These are phyloP conservation scores for Cenchrus purpureus DNA, from an alignment of 176 grass and related monocot genomes.

Conservation along the genomic window DNA sequence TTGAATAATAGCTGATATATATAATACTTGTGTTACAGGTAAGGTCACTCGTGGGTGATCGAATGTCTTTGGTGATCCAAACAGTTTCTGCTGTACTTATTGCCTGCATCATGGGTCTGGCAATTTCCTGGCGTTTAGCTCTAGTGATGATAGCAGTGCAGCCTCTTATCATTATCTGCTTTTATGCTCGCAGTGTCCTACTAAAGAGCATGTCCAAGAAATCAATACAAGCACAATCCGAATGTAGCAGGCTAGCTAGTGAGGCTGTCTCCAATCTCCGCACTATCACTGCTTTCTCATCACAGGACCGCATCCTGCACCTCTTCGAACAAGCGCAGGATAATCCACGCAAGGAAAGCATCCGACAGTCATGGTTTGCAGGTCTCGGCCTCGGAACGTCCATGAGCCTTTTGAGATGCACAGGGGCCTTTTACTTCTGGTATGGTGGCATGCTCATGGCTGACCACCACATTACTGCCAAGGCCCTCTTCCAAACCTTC, in stretches of 20 bases:
- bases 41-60: constrained; percentile 83
- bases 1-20: constrained; percentile 14
- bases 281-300: constrained; percentile 85
- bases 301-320: too few species aligned
- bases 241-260: constrained; percentile 82
- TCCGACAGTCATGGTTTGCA: too few species aligned
- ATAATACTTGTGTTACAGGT: constrained; percentile 49
- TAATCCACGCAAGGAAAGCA: too few species aligned
- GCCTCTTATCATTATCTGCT: constrained; percentile 80
- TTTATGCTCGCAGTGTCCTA: constrained; percentile 77
- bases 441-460: too few species aligned
- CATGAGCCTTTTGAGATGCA: too few species aligned
- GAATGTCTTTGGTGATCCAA: constrained; percentile 77
- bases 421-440: too few species aligned
- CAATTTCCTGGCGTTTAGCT: constrained; percentile 79
- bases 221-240: constrained; percentile 67
- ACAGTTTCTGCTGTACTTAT: constrained; percentile 72
- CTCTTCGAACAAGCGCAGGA: too few species aligned
- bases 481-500: too few species aligned
- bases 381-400: too few species aligned
- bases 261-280: constrained; percentile 90
- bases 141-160: constrained; percentile 88
- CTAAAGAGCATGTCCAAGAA: constrained; percentile 79
- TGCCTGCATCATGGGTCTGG: constrained; percentile 82
- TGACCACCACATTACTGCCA: too few species aligned